Evolutionary conservation across 2,329 filamentous ascomycete species (phyloP), one percentile per base, ranked within the genome.

Genomic region (Achaetomium macrosporum): DNA sequence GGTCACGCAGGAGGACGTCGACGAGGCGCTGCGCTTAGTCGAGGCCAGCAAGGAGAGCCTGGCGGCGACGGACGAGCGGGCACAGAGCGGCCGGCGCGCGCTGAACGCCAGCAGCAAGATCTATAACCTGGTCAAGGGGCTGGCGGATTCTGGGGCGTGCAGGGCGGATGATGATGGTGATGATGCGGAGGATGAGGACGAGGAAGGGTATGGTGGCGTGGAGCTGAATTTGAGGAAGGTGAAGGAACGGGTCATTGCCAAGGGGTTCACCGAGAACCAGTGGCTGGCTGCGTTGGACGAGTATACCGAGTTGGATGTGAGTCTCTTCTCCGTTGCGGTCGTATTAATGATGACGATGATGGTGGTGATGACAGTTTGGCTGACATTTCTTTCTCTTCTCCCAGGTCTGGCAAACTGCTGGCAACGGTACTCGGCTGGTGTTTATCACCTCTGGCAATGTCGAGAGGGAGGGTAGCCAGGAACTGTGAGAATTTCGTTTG

Each of bases 251-350:
- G 90, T 99, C 30, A 78, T 97, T 63, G 93, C 91, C 49, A 96
- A 96, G 79, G 93, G 93, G 2, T 99, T 96, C 70, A 99, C 92
- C 0, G 86, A 90, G 59, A 90, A 97, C 70, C 91, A 99, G 70
- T 90, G 96, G 73, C 78, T 88, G 65, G 81, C 81, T 61, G 86
- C 91, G 17, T 77, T 99, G 66, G 86, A 96, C 57, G 92, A 96
- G 74, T 97, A 99, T 71, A 85, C 88, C 2, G 76, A 81, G 60
- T 73, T 95, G 56, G 88, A 96, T 75, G 93, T 97, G 76, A 89
- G 91, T 85, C 59, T 65, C 51, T 2, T 37, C 10, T n/a, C 20
- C 42, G 36, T n/a, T 20, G 30, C 4, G 10, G 17, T 9, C 29
- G 2, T 9, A 11, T 5, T 39, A 2, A 9, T 20, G 31, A 5